Base-by-base conservation (phyloP, 257 asterid genomes). In the Thymus quinquecostatus region DNA sequence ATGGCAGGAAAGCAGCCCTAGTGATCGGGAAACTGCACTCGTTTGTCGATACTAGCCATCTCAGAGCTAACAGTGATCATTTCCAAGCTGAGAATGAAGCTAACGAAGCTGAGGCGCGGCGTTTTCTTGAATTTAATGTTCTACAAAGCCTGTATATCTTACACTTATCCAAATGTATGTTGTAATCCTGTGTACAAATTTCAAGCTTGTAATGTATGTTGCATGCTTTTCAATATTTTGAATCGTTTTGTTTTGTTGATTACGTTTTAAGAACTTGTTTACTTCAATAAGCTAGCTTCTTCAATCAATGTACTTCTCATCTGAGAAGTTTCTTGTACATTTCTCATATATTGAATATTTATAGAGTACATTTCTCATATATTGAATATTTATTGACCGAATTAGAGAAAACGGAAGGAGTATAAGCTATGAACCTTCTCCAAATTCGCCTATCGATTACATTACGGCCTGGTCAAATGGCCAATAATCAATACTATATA, bases 61-160 rank as follows among this genome's bases (percentile, higher is more conserved):
- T 79, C 28, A 60, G 60, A 36, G 53, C 64, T 41, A 79, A 65
- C 21, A 21, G 21, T 21, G 74, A 74, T 72, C 14, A 58, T 66
- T 33, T 51, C 55, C 71, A 21, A 41, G 60, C 65, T 8, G 75
- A 72, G 71, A 67, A 78, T 12, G 82, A 60, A 36, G 48, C 69
- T 14, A 48, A 51, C 68, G 71, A 72, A 67, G 57, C 78, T 72
- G 82, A 78, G 82, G 82, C 72, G 57, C 12, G 75, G 60, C 7
- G 8, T 40, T 45, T 60, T 68, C 51, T 11, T 50, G 49, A 38
- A 30, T 28, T 40, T n/a, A 21, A 51, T 61, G 3, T 4, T 40
- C 36, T 56, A 13, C 11, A 9, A 47, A 34, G n/a, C n/a, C 10
- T 47, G 8, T 69, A 45, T 32, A 7, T 60, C 30, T 60, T 60